Base-by-base conservation (phyloP, 2,329 filamentous ascomycete species). In the Neoascochyta sp. region DNA sequence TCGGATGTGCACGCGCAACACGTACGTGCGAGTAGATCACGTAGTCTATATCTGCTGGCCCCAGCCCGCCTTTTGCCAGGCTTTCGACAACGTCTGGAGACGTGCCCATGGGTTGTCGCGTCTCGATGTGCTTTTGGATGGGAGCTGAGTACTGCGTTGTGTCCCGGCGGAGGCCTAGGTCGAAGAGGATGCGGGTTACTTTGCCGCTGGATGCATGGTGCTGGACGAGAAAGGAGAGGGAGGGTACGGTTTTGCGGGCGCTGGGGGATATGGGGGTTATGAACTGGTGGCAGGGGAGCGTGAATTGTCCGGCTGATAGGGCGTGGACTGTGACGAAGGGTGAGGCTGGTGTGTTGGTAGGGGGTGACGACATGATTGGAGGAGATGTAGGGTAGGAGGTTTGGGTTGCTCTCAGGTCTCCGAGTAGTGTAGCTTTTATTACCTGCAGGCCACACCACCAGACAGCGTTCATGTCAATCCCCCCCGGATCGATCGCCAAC, bases 141-240 rank as follows among this genome's bases (percentile, higher is more conserved):
- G 60, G 52, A 5, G 51, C 39, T 1, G 67, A 57, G 47, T 78
- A 78, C 27, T 58, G 54, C 10, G 50, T 50, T 5, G 67, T 39
- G 18, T 73, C 62, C 27, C 65, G 60, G 29, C 73, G 68, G 16
- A 77, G 47, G 1, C 74, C 74, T 1, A 78, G 60, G 36, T 78
- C 74, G 46, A 77, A 78, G 20, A 78, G 54, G 5, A 76, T 62
- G 30, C 48, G 60, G 40, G 55, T 60, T 1, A 46, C 41, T 15
- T 58, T 59, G 4, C 57, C 55, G 12, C 49, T 50, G 4, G 65
- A 57, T 2, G 58, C 55, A 23, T 36, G n/a, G 43, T 76, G 74
- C n/a, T 65, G 66, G 22, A 78, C 66, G 3, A 78, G 61, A 39
- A 77, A 78, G 0, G 66, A 65, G 5, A 78, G 57, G 0, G 72